Conservation (phyloP, 768 basidiomycete species). For the Boletellus emodensis region DNA sequence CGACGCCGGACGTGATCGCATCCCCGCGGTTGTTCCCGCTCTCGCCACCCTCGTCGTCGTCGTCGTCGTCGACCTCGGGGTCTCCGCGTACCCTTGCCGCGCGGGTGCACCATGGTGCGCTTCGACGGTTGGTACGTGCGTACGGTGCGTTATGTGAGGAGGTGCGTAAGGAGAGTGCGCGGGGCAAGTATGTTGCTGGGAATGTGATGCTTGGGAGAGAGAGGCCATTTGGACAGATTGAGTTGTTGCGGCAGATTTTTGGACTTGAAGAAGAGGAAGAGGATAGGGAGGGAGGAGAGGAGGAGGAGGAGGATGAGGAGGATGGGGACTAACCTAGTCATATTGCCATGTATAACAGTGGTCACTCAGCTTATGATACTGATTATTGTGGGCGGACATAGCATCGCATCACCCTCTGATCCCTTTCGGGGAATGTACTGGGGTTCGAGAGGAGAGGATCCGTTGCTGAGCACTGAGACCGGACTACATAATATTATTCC, state of each 20-base stretch:
- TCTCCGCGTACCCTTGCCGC: conserved; percentile 43
- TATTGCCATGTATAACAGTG: no score
- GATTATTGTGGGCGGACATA: no score
- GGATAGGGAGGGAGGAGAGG: no score
- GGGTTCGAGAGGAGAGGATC: no score
- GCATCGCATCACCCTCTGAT: no score
- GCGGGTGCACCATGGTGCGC: conserved; percentile 71
- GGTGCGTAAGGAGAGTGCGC: conserved; percentile 62
- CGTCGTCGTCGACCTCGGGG: conserved; percentile 33
- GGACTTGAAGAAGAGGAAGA: conserved; percentile 49
- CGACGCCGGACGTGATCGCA: conserved; percentile 73
- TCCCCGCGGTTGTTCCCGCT: conserved; percentile 77
- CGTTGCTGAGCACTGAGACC: no score
- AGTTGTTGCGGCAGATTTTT: conserved; percentile 72
- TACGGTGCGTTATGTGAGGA: conserved; percentile 75
- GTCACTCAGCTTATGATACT: no score
- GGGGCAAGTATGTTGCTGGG: conserved; percentile 78
- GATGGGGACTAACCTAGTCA: no score
- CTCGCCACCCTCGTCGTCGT: conserved; percentile 58
- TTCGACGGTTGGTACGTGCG: conserved; percentile 60
- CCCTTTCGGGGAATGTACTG: no score
- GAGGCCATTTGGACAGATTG: conserved; percentile 77
- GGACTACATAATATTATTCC: no score
- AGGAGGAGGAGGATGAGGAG: no score
- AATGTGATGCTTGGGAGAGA: conserved; percentile 79